Conservation (phyloP, 2,329 filamentous ascomycete species). For the Zopfia rhizophila region DNA sequence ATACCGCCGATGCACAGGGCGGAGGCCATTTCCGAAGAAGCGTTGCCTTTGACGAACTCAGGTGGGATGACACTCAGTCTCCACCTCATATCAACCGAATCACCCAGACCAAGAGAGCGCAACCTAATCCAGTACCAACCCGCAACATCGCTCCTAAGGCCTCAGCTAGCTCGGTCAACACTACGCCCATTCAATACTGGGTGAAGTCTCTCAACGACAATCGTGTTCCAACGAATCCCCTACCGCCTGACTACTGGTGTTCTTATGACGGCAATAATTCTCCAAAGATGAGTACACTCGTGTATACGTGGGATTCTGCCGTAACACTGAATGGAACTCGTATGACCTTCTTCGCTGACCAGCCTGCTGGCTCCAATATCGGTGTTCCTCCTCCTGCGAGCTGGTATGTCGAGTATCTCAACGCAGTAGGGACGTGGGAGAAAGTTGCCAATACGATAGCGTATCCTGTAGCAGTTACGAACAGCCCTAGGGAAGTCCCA, state of each 20-base stretch:
- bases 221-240: constrained; percentile 40
- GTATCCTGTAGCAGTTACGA: constrained; percentile 38
- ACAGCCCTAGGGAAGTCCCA: constrained; percentile 39
- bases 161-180: constrained; percentile 24
- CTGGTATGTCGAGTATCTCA: constrained; percentile 25
- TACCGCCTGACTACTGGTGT: constrained; percentile 53
- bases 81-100: constrained; percentile 39
- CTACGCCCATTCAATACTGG: constrained; percentile 54
- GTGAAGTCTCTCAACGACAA: constrained; percentile 48
- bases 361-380: constrained; percentile 17
- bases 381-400: constrained; percentile 24
- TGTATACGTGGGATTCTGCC: constrained; percentile 42
- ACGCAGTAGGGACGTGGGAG: constrained; percentile 8
- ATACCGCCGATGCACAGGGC: constrained; percentile 49
- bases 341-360: constrained; percentile 27
- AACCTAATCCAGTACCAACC: constrained; percentile 30
- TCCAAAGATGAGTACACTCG: constrained; percentile 42
- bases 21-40: constrained; percentile 52
- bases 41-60: constrained; percentile 48
- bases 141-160: constrained; percentile 49
- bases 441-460: constrained; percentile 28
- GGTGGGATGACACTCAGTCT: constrained; percentile 43
- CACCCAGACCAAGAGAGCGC: constrained; percentile 39
- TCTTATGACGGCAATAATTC: constrained; percentile 47
- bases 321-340: constrained; percentile 34